Conservation (phyloP, 169 alveolate species). For the Plasmodium falciparum region DNA sequence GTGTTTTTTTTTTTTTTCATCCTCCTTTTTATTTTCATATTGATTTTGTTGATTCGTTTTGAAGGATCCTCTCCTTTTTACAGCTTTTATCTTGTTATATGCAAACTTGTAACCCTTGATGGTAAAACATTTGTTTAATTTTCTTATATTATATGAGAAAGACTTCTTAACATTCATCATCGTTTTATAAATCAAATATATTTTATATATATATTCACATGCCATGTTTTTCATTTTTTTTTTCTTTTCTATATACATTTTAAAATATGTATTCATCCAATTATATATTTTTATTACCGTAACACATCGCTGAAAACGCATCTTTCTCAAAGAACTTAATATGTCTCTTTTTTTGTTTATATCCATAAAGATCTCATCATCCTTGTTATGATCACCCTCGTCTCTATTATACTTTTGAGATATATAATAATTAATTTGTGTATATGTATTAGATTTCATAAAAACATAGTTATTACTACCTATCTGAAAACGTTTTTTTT, state of each 20-base stretch:
- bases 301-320: slow-evolving; percentile 38
- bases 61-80: not conserved
- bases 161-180: slow-evolving; percentile 14
- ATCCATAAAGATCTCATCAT: not conserved
- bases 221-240: slow-evolving; percentile 43
- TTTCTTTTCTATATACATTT: slow-evolving; percentile 31
- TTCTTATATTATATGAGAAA: slow-evolving; percentile 29
- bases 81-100: slow-evolving; percentile 8
- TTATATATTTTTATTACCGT: slow-evolving; percentile 16
- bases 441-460: slow-evolving; percentile 36
- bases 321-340: slow-evolving; percentile 13
- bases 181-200: slow-evolving; percentile 32
- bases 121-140: not conserved
- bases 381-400: too few relatives aligned
- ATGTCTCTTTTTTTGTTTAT: slow-evolving; percentile 3
- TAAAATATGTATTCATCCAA: slow-evolving; percentile 30
- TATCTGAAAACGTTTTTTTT: not conserved
- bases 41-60: not conserved
- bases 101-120: slow-evolving; percentile 4
- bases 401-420: not conserved
- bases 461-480: slow-evolving; percentile 48
- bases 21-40: not conserved
- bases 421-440: slow-evolving; percentile 27
- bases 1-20: slow-evolving; percentile 12
- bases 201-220: slow-evolving; percentile 65